These are phyloP conservation scores for Monosporascus sp. DNA, from an alignment of 2,329 filamentous ascomycete genomes.

Conservation along the genomic window DNA sequence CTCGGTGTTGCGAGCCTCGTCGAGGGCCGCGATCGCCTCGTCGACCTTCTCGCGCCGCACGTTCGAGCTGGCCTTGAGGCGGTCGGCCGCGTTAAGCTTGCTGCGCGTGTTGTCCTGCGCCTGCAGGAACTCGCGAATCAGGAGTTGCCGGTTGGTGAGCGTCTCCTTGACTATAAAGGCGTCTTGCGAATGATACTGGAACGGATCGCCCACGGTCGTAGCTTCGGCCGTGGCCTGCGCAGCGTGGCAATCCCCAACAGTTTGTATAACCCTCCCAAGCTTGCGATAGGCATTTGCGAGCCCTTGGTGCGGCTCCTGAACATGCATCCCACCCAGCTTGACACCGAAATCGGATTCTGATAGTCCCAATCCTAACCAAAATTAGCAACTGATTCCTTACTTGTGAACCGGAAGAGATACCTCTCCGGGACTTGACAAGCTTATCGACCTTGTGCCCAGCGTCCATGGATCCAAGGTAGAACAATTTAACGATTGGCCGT, in stretches of 20 bases:
- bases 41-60: conserved; percentile 95
- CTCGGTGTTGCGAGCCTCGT: conserved; percentile 81
- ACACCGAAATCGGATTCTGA: conserved; percentile 91
- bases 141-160: conserved; percentile 92
- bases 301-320: conserved; percentile 85
- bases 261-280: conserved; percentile 88
- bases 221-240: conserved; percentile 96
- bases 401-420: conserved; percentile 43
- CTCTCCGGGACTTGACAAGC: conserved; percentile 85
- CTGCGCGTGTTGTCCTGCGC: conserved; percentile 80
- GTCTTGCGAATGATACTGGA: conserved; percentile 92
- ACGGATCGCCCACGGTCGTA: conserved; percentile 86
- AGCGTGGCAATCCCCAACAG: conserved; percentile 89
- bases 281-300: conserved; percentile 89
- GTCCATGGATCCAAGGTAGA: conserved; percentile 94
- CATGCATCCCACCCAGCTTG: conserved; percentile 79
- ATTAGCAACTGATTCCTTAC: conserved; percentile 18
- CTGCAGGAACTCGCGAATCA: conserved; percentile 87
- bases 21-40: conserved; percentile 86
- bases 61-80: conserved; percentile 78
- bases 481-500: conserved; percentile 86
- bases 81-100: conserved; percentile 80
- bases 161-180: conserved; percentile 98
- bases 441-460: conserved; percentile 95
- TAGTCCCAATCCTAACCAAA: conserved; percentile 70